Conservation (phyloP, 179 eudicot genomes). For the Heliamphora pulchella region DNA sequence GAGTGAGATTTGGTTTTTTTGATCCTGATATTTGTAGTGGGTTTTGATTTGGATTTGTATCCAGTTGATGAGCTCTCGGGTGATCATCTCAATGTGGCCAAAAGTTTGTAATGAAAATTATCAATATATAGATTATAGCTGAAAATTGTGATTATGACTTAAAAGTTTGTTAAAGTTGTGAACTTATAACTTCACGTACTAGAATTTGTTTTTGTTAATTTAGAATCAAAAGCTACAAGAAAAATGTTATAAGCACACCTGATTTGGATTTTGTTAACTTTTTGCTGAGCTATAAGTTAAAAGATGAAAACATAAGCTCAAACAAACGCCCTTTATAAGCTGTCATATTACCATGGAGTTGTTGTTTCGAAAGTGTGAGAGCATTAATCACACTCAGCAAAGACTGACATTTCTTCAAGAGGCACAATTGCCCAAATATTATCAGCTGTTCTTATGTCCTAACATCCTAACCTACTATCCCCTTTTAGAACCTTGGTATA, state of each 20-base stretch:
- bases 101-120: neutral
- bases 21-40: constrained; percentile 1
- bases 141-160: no score
- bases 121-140: no score
- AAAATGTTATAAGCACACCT: no score
- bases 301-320: no score
- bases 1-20: neutral
- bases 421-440: neutral
- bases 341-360: neutral
- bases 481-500: neutral
- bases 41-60: neutral
- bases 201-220: no score
- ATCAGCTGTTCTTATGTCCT: neutral
- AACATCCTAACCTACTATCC: neutral
- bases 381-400: neutral
- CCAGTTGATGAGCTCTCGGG: neutral
- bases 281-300: no score
- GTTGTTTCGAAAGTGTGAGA: neutral
- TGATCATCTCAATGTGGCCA: neutral
- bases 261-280: no score
- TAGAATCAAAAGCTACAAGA: no score
- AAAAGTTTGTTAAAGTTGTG: no score
- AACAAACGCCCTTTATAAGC: no score
- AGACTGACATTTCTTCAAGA: neutral
- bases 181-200: no score